Evolutionary conservation across 208 protist genomes (phyloP).

Genomic region (Strigomonas culicis): DNA sequence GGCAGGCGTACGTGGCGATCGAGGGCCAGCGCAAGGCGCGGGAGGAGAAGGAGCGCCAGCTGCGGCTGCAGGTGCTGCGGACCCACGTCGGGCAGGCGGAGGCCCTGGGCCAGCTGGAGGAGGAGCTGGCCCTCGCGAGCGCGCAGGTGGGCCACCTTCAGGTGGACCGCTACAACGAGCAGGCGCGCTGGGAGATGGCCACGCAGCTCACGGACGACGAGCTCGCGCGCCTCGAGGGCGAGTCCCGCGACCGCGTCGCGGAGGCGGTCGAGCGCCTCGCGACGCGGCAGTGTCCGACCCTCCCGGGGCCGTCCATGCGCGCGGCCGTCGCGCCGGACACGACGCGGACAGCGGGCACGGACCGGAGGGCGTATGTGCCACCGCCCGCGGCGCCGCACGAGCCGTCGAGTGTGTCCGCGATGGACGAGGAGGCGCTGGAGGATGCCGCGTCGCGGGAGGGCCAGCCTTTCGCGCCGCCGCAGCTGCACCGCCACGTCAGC

Average conservation of each 20-base stretch:
- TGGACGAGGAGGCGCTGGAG: not conserved
- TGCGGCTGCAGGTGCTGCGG: constrained; percentile 33
- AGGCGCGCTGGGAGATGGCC: constrained; percentile 46
- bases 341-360: no score
- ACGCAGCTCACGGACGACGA: constrained; percentile 50
- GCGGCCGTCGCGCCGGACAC: not conserved
- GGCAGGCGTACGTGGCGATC: constrained; percentile 36
- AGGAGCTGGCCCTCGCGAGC: constrained; percentile 33
- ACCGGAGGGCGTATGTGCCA: no score
- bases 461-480: no score
- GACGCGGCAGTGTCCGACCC: not conserved
- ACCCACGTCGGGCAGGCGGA: constrained; percentile 29
- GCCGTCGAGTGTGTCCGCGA: not conserved
- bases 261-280: constrained; percentile 19
- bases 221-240: constrained; percentile 40
- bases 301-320: not conserved
- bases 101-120: constrained; percentile 32
- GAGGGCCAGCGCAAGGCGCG: constrained; percentile 32
- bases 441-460: not conserved
- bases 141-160: constrained; percentile 33
- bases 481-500: not conserved
- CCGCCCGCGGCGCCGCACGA: no score
- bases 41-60: constrained; percentile 34
- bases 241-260: constrained; percentile 39
- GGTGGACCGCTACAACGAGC: constrained; percentile 45